These are phyloP conservation scores for Nothophoma quercina DNA, from an alignment of 2,329 filamentous ascomycete genomes.

Conservation along the genomic window DNA sequence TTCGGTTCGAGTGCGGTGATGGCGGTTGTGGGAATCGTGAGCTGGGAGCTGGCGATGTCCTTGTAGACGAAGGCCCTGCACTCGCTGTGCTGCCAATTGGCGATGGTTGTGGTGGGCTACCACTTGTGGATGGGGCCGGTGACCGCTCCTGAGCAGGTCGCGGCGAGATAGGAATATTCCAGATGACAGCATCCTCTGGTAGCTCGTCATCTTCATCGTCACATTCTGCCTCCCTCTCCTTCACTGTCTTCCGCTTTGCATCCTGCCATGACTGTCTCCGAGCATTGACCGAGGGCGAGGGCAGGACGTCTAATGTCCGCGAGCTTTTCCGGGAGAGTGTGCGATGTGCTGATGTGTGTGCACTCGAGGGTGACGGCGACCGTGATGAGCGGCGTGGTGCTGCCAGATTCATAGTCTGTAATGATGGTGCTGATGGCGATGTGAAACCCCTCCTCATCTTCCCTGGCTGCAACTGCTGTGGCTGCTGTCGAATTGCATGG, in stretches of 20 bases:
- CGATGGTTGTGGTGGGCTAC: slow-evolving; percentile 39
- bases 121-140: slow-evolving; percentile 43
- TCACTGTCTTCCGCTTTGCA: slow-evolving; percentile 67
- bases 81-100: slow-evolving; percentile 27
- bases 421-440: slow-evolving; percentile 47
- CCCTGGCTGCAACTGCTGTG: slow-evolving; percentile 49
- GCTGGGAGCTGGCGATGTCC: slow-evolving; percentile 35
- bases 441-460: slow-evolving; percentile 53
- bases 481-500: slow-evolving; percentile 44
- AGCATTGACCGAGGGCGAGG: slow-evolving; percentile 41
- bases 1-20: slow-evolving; percentile 30
- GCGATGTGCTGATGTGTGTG: slow-evolving; percentile 36
- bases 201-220: slow-evolving; percentile 76
- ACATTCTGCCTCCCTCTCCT: slow-evolving; percentile 79
- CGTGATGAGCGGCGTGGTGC: slow-evolving; percentile 44
- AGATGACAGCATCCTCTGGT: slow-evolving; percentile 78
- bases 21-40: slow-evolving; percentile 30
- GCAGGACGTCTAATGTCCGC: slow-evolving; percentile 41
- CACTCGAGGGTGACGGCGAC: slow-evolving; percentile 46
- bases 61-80: slow-evolving; percentile 27
- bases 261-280: slow-evolving; percentile 70
- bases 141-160: slow-evolving; percentile 49
- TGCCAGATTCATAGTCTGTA: slow-evolving; percentile 41
- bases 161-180: slow-evolving; percentile 84
- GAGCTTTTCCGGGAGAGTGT: slow-evolving; percentile 46